Conservation (phyloP, 2,329 filamentous ascomycete species). For the Aspergillus novoparasiticus region DNA sequence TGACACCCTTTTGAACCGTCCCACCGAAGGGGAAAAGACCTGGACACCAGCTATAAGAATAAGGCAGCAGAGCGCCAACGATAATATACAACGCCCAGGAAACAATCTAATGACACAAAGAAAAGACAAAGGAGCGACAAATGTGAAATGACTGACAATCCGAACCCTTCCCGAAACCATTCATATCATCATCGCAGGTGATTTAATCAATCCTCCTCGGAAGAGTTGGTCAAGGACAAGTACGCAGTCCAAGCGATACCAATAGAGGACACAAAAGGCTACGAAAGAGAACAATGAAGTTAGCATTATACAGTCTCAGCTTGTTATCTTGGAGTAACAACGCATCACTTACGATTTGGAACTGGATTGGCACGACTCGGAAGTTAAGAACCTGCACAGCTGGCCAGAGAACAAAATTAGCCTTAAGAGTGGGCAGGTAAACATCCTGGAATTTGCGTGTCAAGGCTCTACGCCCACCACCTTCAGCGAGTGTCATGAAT, state of each 20-base stretch:
- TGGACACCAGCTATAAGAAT: conserved; percentile 17
- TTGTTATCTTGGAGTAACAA: background rate
- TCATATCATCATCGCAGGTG: conserved; percentile 1
- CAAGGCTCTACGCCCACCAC: conserved; percentile 79
- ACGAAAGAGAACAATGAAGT: conserved; percentile 8
- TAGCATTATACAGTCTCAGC: background rate
- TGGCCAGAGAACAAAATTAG: conserved; percentile 95
- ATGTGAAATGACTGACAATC: conserved; percentile 5
- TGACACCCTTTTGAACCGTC: conserved; percentile 8
- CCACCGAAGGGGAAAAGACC: conserved; percentile 13
- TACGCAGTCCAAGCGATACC: conserved; percentile 99
- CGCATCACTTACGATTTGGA: conserved; percentile 79
- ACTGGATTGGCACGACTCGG: conserved; percentile 89
- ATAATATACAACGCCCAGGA: conserved; percentile 20
- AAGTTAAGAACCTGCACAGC: conserved; percentile 97
- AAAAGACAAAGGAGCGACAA: conserved; percentile 5
- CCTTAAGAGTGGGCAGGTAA: conserved; percentile 90
- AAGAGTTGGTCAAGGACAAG: conserved; percentile 85
- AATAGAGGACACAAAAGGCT: conserved; percentile 94
- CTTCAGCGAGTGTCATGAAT: conserved; percentile 94
- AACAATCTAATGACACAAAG: conserved; percentile 8
- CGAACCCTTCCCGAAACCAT: conserved; percentile 17
- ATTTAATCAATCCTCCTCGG: conserved; percentile 63
- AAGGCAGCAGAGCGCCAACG: conserved; percentile 10
- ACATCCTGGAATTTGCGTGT: conserved; percentile 86